These are phyloP conservation scores for Stagonosporopsis cucurbitacearum DNA, from an alignment of 2,329 filamentous ascomycete species.

Conservation along the genomic window DNA sequence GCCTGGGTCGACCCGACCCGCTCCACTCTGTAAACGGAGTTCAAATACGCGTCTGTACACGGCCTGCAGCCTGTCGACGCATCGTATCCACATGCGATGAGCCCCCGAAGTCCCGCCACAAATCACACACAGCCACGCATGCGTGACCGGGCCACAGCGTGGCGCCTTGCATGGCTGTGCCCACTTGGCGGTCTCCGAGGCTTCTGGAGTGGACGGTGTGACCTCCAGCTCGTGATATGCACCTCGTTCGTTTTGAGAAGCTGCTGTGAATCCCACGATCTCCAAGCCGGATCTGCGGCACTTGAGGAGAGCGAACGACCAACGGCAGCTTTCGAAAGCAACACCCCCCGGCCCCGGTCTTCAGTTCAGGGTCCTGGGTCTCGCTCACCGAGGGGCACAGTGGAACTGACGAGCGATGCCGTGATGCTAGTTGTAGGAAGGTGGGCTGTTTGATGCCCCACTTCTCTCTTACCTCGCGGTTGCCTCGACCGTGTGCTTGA, in stretches of 20 bases:
- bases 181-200: conserved; percentile 16
- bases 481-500: conserved; percentile 10
- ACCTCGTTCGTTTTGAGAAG: conserved; percentile 14
- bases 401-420: conserved; percentile 18
- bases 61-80: conserved; percentile 13
- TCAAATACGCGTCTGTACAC: conserved; percentile 11
- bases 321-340: conserved; percentile 2
- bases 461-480: conserved; percentile 13
- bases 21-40: conserved; percentile 17
- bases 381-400: conserved; percentile 15
- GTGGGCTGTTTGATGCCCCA: conserved; percentile 7
- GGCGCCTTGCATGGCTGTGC: conserved; percentile 22
- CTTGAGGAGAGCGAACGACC: not conserved
- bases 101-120: conserved; percentile 19
- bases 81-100: conserved; percentile 10
- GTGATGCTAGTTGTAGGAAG: conserved; percentile 10
- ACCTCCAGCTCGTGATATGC: conserved; percentile 11
- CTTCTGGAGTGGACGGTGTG: conserved; percentile 12
- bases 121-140: conserved; percentile 24
- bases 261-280: conserved; percentile 5
- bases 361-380: not conserved
- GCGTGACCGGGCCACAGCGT: conserved; percentile 12
- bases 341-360: conserved; percentile 5
- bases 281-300: conserved; percentile 20
- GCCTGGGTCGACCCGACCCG: conserved; percentile 15